Percentiles rank a stretch among this genome's conserved stretches.
Evolutionary conservation across 305 asterid species (phyloP).

Genomic region (Fraxinus floribunda): DNA sequence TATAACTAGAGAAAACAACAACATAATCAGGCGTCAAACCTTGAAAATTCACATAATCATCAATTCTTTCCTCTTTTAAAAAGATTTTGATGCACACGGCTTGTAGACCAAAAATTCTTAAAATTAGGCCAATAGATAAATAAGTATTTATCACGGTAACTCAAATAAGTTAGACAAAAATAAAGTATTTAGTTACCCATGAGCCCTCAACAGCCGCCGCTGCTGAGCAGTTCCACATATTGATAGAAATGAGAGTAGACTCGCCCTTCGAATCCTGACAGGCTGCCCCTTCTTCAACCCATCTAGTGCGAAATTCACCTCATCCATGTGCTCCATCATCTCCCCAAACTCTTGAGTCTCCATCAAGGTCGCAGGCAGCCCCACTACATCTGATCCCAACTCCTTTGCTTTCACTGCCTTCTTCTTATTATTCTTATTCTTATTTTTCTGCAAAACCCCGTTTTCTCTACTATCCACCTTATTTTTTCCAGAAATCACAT

Average conservation of each 20-base stretch:
- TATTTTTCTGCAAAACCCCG: conserved; percentile 41
- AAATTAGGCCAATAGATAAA: conserved; percentile 9
- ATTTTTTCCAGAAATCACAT: conserved; percentile 33
- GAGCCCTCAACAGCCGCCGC: conserved; percentile 66
- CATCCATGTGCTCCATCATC: conserved; percentile 88
- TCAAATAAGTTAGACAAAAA: background rate
- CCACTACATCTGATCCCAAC: conserved; percentile 29
- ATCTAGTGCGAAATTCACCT: conserved; percentile 84
- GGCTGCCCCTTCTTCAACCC: conserved; percentile 87
- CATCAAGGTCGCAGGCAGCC: conserved; percentile 64
- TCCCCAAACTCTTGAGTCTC: conserved; percentile 93
- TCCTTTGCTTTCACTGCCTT: conserved; percentile 39
- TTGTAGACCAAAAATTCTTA: background rate
- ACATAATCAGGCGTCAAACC: background rate
- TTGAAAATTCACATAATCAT: background rate
- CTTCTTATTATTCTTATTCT: conserved; percentile 27
- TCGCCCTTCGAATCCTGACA: conserved; percentile 62
- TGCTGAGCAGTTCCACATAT: conserved; percentile 62
- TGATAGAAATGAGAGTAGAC: conserved; percentile 66
- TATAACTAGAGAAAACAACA: background rate
- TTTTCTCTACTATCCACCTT: conserved; percentile 35
- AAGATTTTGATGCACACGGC: background rate
- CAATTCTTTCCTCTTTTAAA: background rate
- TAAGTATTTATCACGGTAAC: background rate
- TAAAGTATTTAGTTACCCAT: conserved; percentile 52